Evolutionary conservation across 768 basidiomycete species (phyloP), one percentile per base, ranked within the genome.

Genomic region (Psilocybe cyanescens): DNA sequence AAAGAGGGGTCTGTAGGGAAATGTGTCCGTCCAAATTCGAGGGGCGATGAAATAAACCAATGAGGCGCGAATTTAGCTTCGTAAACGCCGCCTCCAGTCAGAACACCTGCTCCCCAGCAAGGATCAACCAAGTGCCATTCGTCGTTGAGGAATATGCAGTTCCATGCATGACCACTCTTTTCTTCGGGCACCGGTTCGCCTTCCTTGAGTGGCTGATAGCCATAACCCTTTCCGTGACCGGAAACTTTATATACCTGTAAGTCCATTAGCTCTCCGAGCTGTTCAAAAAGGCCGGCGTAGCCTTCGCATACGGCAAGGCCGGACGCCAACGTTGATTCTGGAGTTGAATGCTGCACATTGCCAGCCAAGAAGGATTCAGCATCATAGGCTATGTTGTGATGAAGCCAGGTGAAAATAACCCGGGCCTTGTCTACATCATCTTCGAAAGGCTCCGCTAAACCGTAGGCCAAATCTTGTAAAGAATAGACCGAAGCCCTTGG

Each of bases 301-400:
- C 82, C 82, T 54, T 81, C 81, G 61, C 82, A 83, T 8, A 82
- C 81, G 33, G 81, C 82, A 4, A 81, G 69, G 3, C 82, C 82
- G 28, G 78, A 77, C 1, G 67, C 65, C 0, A 82, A 68, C 8
- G 78, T 80, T 6, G 75, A 72, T 48, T 77, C 75, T 16, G 79
- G 71, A 2, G 80, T 78, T 1, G 75, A 66, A 41, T 67, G 56
- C 56, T 70, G 66, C 50, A 82, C 47, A 58, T 79, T 78, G 30
- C 79, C 79, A 6, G 79, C 75, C 59, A 82, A 76, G 68, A 83
- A 82, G 12, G 77, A 61, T 24, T 73, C 72, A 29, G 74, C 64
- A 63, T 82, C 81, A 65, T 82, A 83, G 12, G 73, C 70, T 63
- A 83, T 79, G 63, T 82, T 83, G 61, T 76, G 70, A 63, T 81